A percentile compares a stretch with the other conserved stretches of the same genome.
Conservation (phyloP, 2,329 filamentous ascomycete species). For the Hypoxylon sp. region DNA sequence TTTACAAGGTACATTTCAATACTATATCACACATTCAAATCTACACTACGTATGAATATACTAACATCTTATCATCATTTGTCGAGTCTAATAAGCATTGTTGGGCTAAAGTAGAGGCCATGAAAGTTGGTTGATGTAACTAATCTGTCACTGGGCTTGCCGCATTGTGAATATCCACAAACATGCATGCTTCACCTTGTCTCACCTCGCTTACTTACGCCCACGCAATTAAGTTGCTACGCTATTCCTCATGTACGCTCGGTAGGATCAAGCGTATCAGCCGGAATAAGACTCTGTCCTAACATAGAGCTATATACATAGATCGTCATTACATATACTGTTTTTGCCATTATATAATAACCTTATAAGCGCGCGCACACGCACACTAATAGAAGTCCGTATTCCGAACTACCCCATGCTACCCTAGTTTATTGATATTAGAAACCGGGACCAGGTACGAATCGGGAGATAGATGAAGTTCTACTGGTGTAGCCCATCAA, state of each 20-base stretch:
- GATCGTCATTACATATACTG: constrained; percentile 10
- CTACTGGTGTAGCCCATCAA: not conserved
- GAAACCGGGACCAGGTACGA: constrained; percentile 14
- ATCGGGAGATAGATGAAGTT: constrained; percentile 20
- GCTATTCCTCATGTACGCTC: not conserved
- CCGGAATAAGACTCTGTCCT: not conserved
- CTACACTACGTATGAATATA: not conserved
- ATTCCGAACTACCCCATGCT: not conserved
- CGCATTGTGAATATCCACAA: not conserved
- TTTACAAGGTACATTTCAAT: constrained; percentile 6
- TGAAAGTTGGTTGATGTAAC: constrained; percentile 9
- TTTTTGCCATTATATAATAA: not conserved
- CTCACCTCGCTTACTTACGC: constrained; percentile 5
- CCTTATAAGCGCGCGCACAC: too few relatives aligned
- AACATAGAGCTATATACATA: not conserved
- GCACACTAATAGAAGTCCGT: not conserved
- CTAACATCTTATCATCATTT: not conserved
- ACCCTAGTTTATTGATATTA: not conserved
- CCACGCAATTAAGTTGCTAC: not conserved
- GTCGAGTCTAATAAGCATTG: not conserved
- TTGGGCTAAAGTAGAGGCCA: constrained; percentile 5
- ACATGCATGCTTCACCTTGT: not conserved
- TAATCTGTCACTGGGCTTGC: constrained; percentile 5
- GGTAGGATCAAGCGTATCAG: not conserved
- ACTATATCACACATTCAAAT: constrained; percentile 3